Evolutionary conservation across 2,329 filamentous ascomycete genomes (phyloP), one percentile per base, ranked within the genome.

Genomic region (Colletotrichum simmondsii): DNA sequence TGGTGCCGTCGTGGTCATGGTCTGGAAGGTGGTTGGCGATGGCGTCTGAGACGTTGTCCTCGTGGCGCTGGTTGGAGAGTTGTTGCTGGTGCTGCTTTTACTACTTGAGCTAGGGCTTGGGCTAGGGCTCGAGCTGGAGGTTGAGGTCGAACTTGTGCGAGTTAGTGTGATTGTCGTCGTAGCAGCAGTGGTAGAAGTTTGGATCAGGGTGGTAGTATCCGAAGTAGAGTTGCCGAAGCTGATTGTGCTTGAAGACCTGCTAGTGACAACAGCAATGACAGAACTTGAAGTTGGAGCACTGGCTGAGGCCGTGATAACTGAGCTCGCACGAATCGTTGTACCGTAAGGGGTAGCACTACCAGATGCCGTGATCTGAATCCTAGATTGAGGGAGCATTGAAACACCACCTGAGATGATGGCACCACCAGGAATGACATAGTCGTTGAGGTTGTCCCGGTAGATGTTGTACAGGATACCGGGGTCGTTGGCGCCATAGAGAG

Each of bases 401-500:
- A 63, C 64, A 68, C 75, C 75, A 42, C 68, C 79, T 3, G 74
- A 62, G 65, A 80, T 83, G 71, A 83, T 77, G 5, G 73, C 73
- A 12, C 78, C 80, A 26, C 77, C 78, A 6, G 78, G 78, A 24
- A 79, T 75, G 32, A 75, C 68, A n/a, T 79, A 78, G 26, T 64
- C 60, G 22, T 75, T 75, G 49, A 75, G 75, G n/a, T 57, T 65
- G 11, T 76, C 73, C 28, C 68, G 72, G 84, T 90, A 90, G 79
- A 91, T 87, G 82, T 87, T 88, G 83, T 90, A 79, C 63, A 83
- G 75, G 76, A 91, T 88, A 65, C 89, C 89, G 2, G 87, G 79
- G 77, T 90, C 88, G 64, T 82, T 82, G 66, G 83, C 77, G 57
- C 81, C 87, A 83, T 91, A 91, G 42, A 92, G 85, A 57, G 81